Base-by-base conservation (phyloP, 208 protist genomes). In the Trypanosoma lewisi region DNA sequence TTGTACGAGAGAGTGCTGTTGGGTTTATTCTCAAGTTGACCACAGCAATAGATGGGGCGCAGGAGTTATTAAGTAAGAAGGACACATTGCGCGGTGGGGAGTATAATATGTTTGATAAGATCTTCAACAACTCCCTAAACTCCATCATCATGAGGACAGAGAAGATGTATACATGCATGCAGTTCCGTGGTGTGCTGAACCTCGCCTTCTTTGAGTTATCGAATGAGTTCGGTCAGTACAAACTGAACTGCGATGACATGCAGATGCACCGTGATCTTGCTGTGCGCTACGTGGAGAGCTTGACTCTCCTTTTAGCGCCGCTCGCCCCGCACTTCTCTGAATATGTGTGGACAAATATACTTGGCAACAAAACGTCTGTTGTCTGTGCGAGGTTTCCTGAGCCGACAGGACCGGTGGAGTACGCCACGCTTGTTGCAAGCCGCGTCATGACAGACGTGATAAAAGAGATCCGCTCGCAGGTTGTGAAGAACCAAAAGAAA, bases 281-380 rank as follows among this genome's bases (percentile, higher is more conserved):
- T 9, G 52, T 65, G 12, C 77, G 77, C 41, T 99, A 95, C 70
- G 94, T 99, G 63, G 89, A 98, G 65, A 68, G 89, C 33, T 82
- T 97, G 55, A 82, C 96, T 17, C 71, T 99, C 14, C 73, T 99
- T 30, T 47, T 99, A 21, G 75, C 89, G 50, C 98, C 98, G n/a
- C 90, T 99, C 49, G 90, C 85, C 25, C 98, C 98, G 39, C 98
- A 99, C 87, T 93, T 91, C 34, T 69, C 85, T 45, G 98, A 99
- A 73, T 73, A 99, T 57, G 75, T 99, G 47, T 99, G 98, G 97
- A 70, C 65, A 36, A 71, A 83, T 23, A 48, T 98, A 14, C 75
- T 98, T 6, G 62, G 77, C 12, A 73, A 94, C 21, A 66, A 58
- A 19, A 78, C 75, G 37, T 85, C 70, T 50, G 81, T 94, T 23